Conservation (phyloP, 768 basidiomycete genomes). For the Boletus insuetus region DNA sequence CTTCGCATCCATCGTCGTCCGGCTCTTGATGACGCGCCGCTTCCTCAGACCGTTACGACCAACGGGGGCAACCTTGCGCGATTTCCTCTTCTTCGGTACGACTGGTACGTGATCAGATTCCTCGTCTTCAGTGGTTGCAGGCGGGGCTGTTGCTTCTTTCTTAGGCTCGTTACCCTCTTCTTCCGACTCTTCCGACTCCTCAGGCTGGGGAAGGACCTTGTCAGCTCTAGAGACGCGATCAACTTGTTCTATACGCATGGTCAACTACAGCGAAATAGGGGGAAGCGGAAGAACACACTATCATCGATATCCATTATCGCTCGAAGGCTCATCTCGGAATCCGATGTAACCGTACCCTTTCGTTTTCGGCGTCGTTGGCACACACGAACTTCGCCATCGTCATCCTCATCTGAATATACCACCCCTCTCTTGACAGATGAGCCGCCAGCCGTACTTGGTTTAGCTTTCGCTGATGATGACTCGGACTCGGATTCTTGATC, state of each 20-base stretch:
- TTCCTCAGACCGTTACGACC: slow-evolving; percentile 79
- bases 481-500: slow-evolving; percentile 29
- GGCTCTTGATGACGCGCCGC: slow-evolving; percentile 58
- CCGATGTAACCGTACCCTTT: slow-evolving; percentile 39
- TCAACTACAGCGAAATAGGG: slow-evolving; percentile 14
- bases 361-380: slow-evolving; percentile 28
- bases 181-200: slow-evolving; percentile 26
- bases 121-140: slow-evolving; percentile 28
- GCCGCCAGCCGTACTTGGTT: slow-evolving; percentile 5
- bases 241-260: slow-evolving; percentile 21
- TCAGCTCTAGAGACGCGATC: slow-evolving; percentile 19
- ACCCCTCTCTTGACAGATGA: slow-evolving; percentile 43
- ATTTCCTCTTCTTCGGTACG: slow-evolving; percentile 38
- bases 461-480: slow-evolving; percentile 1
- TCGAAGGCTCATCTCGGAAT: slow-evolving; percentile 43
- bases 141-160: slow-evolving; percentile 32
- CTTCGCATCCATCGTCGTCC: slow-evolving; percentile 54
- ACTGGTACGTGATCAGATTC: slow-evolving; percentile 29
- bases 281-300: slow-evolving; percentile 41
- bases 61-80: slow-evolving; percentile 66
- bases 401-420: slow-evolving; percentile 55
- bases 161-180: slow-evolving; percentile 31
- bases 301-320: slow-evolving; percentile 81
- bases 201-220: slow-evolving; percentile 12
- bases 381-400: slow-evolving; percentile 40